phyloP scores from a whole-genome alignment of 441 rosid species.

The Gossypium aridum region DNA sequence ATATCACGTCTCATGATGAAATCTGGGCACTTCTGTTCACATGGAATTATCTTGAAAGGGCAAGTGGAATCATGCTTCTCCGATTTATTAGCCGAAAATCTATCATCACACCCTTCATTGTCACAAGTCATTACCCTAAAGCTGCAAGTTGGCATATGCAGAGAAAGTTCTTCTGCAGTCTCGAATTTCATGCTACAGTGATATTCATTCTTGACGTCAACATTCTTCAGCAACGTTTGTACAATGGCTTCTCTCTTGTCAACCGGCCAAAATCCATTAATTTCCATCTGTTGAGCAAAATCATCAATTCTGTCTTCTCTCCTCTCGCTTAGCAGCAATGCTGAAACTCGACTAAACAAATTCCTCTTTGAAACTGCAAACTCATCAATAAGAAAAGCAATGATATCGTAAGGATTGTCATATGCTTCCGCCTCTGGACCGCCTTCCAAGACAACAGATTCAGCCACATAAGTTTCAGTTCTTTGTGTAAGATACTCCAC shows the following conservation, averaged over 20 bases:
- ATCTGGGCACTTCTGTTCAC: conserved; percentile 78
- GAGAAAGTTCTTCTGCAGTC: conserved; percentile 40
- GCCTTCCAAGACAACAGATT: conserved; percentile 55
- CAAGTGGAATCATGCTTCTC: conserved; percentile 67
- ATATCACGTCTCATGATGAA: conserved; percentile 73
- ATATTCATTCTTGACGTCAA: conserved; percentile 57
- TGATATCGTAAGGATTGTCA: conserved; percentile 66
- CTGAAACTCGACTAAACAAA: conserved; percentile 71
- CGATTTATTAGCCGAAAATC: conserved; percentile 44
- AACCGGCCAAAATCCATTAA: conserved; percentile 67
- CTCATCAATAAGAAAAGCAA: conserved; percentile 71
- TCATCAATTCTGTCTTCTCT: conserved; percentile 90
- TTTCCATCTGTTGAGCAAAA: conserved; percentile 80
- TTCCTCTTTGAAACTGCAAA: conserved; percentile 71
- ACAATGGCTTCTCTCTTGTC: conserved; percentile 62
- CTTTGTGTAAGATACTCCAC: conserved; percentile 59
- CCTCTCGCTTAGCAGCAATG: conserved; percentile 79
- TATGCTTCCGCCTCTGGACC: conserved; percentile 44
- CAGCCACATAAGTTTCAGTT: conserved; percentile 79
- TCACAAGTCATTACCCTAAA: conserved; percentile 57
- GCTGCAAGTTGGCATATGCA: conserved; percentile 43
- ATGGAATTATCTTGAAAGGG: conserved; percentile 73
- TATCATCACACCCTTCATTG: conserved; percentile 63
- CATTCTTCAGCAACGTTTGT: conserved; percentile 64
- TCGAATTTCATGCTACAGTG: conserved; percentile 64